Base-by-base conservation (phyloP, 208 protist species). In the Trypanosoma brucei region DNA sequence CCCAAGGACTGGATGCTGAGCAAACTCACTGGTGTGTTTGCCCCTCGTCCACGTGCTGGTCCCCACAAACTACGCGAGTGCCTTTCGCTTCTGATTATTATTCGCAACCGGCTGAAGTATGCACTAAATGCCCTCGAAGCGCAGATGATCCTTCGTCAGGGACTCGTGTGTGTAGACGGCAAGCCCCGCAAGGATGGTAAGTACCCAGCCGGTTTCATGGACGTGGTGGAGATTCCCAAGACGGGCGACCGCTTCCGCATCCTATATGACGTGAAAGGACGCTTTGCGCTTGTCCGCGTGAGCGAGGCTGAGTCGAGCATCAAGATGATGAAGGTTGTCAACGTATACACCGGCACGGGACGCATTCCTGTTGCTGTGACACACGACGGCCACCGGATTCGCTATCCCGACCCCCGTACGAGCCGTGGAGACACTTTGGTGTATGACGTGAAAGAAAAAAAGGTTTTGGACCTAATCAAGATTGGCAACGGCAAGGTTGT, bases 1-100 rank as follows among this genome's bases (percentile, higher is more conserved):
- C 99, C 98, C 62, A 93, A 91, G 66, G 96, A 99, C 84, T 99
- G 98, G 99, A 99, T 99, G 98, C 87, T 99, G 51, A 96, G 96
- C 88, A 99, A 99, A 89, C 88, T 99, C 59, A 91, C 92, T 58
- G 98, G 98, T 66, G 83, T 96, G 56, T 99, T 88, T 58, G 98
- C 98, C 8, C 98, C 98, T 60, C 86, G 90, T 61, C 98, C 98
- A 37, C 93, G 92, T 22, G 36, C 93, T 58, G 99, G 98, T 64
- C 98, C 98, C 58, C 99, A 99, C 94, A 99, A 99, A 88, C 70
- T 97, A 13, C 83, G 87, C 55, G 87, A 93, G 75, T 90, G 82
- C 75, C 69, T 93, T 48, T 81, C 87, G 39, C 84, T 93, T 46
- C 55, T 94, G 67, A 81, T 94, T 56, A 89, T 94, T 65, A 91